Base-by-base conservation (phyloP, 169 alveolate genomes). In the Eimeria praecox region DNA sequence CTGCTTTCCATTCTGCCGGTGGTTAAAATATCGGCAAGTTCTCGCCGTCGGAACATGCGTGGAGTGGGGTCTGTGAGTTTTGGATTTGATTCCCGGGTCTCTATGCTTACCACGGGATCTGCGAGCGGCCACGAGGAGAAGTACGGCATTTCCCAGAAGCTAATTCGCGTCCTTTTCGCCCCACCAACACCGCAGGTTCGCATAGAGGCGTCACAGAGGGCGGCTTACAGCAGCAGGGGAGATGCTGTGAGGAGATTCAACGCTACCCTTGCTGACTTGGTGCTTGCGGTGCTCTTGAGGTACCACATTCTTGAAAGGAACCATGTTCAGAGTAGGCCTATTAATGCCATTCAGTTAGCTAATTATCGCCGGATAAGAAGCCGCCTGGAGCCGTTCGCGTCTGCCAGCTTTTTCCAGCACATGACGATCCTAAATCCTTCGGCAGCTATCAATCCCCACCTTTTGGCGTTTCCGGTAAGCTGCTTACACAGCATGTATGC, bases 161-260 rank as follows among this genome's bases (percentile, higher is more conserved):
- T 86, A 2, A 86, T 86, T 62, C 77, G 93, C 62, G 62, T 86
- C 64, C 8, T 86, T 30, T 54, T 86, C 49, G 93, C 93, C 59
- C 93, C 93, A 18, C 93, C 93, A 40, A 86, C 93, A 40, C 93
- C 93, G 38, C 82, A 86, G 46, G 80, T 86, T 71, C 93, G 80
- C 62, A 59, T 86, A 59, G 93, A 86, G 93, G 93, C 93, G 10
- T 35, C 49, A 62, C 93, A 54, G n/a, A 86, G 80, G 62, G n/a
- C 82, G 9, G 93, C 82, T 8, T 54, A 86, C 59, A 62, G 82
- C 82, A 54, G 40, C 62, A 24, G 38, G 42, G 59, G 93, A 40
- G 93, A 86, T 35, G 82, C 64, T 20, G 82, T 35, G 80, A 54
- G 80, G 64, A 33, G 30, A 40, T 86, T 86, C 80, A 86, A 86